phyloP scores from a whole-genome alignment of 257 asterid genomes.

The Mitragyna speciosa region DNA sequence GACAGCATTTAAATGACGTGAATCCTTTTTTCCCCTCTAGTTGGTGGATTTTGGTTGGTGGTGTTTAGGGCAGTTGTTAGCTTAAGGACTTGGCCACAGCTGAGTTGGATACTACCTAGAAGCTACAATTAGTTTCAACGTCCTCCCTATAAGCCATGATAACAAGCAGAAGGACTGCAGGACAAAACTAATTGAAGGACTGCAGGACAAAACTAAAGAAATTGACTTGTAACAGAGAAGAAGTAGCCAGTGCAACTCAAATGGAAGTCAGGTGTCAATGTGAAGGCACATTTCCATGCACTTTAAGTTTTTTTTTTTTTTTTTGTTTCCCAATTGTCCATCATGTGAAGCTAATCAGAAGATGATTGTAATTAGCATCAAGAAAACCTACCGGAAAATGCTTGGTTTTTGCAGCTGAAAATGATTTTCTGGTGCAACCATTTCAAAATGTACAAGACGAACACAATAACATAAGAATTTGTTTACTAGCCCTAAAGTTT shows the following conservation, averaged over 20 bases:
- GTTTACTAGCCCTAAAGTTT: background rate
- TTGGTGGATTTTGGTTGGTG: too few species aligned
- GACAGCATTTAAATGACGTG: background rate
- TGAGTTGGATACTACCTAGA: background rate
- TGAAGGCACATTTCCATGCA: background rate
- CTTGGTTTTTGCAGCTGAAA: background rate
- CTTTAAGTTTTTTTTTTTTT: too few species aligned
- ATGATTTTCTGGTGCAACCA: background rate
- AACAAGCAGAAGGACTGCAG: background rate
- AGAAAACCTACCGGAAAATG: background rate
- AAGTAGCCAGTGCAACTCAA: background rate
- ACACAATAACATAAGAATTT: background rate
- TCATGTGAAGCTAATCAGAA: background rate
- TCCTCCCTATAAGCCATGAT: background rate
- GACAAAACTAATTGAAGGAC: background rate
- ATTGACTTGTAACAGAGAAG: background rate
- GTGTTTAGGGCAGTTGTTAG: too few species aligned
- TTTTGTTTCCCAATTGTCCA: too few species aligned
- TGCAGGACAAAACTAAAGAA: background rate
- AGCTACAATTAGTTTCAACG: background rate
- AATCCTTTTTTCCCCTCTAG: too few species aligned
- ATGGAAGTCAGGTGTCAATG: background rate
- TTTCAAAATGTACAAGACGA: background rate
- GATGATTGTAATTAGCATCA: background rate
- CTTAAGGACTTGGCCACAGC: background rate